These are phyloP conservation scores for Spergularia bocconei DNA, from an alignment of 148 eudicot species.

Conservation along the genomic window DNA sequence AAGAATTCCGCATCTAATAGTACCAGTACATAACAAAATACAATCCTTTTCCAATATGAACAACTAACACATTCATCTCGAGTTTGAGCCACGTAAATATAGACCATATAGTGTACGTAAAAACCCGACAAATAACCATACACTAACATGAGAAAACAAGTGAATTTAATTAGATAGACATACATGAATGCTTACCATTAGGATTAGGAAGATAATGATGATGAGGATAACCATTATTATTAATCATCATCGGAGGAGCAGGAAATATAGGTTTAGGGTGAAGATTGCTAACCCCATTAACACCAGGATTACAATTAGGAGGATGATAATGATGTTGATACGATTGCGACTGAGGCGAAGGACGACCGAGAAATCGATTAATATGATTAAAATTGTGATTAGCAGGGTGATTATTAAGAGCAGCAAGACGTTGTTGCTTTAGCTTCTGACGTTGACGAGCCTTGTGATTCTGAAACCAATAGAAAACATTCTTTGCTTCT, in stretches of 20 bases:
- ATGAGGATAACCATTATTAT: slow-evolving; percentile 2
- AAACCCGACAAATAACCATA: too few relatives aligned
- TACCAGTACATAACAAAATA: too few relatives aligned
- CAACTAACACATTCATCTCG: too few relatives aligned
- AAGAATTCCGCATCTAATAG: too few relatives aligned
- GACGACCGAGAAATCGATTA: slow-evolving; percentile 2
- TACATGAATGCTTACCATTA: slow-evolving; percentile 14
- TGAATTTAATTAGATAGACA: neutral
- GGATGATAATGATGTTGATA: neutral
- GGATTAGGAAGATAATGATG: slow-evolving; percentile 24
- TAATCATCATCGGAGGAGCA: neutral
- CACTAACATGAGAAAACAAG: neutral
- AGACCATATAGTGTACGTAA: too few relatives aligned
- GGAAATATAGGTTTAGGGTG: slow-evolving; percentile 19
- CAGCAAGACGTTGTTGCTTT: slow-evolving; percentile 45
- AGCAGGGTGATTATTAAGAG: neutral
- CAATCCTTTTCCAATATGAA: too few relatives aligned
- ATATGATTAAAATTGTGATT: slow-evolving; percentile 15
- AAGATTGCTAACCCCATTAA: slow-evolving; percentile 6
- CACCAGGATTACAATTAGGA: neutral
- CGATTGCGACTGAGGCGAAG: too few relatives aligned
- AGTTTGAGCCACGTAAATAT: too few relatives aligned
- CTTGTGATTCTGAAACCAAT: slow-evolving; percentile 97
- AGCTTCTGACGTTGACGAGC: slow-evolving; percentile 89
- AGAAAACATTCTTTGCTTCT: slow-evolving; percentile 93